Evolutionary conservation across 257 asterid species (phyloP).

Genomic region (Solanum lycopersicoides): DNA sequence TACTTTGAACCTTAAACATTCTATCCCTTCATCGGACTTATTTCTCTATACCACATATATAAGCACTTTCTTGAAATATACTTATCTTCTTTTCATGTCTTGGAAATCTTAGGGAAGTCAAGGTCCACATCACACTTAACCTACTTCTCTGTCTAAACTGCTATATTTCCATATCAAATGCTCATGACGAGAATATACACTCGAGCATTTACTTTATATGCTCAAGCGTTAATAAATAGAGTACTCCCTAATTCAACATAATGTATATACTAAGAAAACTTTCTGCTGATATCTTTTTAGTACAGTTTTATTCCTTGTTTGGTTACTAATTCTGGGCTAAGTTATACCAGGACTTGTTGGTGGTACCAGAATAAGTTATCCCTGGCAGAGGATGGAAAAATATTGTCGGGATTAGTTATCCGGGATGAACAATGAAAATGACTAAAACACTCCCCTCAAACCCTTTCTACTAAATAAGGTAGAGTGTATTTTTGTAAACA

Average conservation of each 20-base stretch:
- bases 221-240: not conserved
- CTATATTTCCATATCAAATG: not conserved
- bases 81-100: not conserved
- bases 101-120: not conserved
- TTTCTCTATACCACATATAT: not conserved
- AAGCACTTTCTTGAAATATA: not conserved
- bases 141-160: not conserved
- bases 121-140: not conserved
- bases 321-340: no score
- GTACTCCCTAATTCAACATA: not conserved
- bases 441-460: not conserved
- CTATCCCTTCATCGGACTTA: not conserved
- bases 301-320: no score
- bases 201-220: not conserved
- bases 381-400: not conserved
- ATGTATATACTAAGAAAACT: not conserved
- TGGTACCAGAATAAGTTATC: no score
- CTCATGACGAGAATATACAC: not conserved
- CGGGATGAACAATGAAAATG: not conserved
- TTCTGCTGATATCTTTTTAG: not conserved
- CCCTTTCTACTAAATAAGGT: not conserved
- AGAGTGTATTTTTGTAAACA: not conserved
- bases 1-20: not conserved
- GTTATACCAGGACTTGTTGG: no score
- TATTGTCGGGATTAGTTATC: not conserved